Evolutionary conservation across 2,329 filamentous ascomycete species (phyloP), one percentile per base, ranked within the genome.

Genomic region (Pseudogymnoascus sp.): DNA sequence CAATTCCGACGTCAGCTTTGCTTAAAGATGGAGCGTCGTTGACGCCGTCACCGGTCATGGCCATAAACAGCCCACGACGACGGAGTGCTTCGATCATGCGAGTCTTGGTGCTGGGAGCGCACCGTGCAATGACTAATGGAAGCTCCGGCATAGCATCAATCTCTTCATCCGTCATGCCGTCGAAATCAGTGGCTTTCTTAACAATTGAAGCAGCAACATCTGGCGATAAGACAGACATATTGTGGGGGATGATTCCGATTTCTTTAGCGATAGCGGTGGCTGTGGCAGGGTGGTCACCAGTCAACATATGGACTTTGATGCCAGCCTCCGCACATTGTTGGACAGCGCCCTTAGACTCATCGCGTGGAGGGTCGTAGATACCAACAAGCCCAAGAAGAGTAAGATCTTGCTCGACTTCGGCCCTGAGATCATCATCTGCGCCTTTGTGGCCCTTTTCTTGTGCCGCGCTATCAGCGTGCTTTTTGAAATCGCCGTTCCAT

Each of bases 221-320:
- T 1, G 75, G 72, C 59, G 77, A 73, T 15, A 81, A 69, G n/a
- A 73, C 72, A 2, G 72, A 70, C 58, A 78, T 72, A 58, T 80
- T 77, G 7, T 74, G 71, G 13, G 76, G 76, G 39, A 84, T 76
- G 59, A 83, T 83, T 8, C 82, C 82, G 37, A 84, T 81, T 72
- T 84, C 79, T 27, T 77, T 77, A 21, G 82, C 82, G 66, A 84
- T 84, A 4, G 81, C 81, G 36, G 77, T 77, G 13, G 82, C 82
- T 15, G 82, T 84, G 13, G 79, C 79, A 18, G 80, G 80, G 66
- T 84, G 82, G 64, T 84, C 82, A 36, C 67, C 67, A 1, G 89
- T 92, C 0, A 92, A 87, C 88, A 92, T 92, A 72, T 88, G 86
- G 37, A 91, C 84, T 21, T 85, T 80, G 63, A 92, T 87, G 1